Percentiles rank a stretch among this genome's conserved stretches.
Evolutionary conservation across 495 filamentous ascomycete genomes (phyloP).

Genomic region (Neurospora sp.): DNA sequence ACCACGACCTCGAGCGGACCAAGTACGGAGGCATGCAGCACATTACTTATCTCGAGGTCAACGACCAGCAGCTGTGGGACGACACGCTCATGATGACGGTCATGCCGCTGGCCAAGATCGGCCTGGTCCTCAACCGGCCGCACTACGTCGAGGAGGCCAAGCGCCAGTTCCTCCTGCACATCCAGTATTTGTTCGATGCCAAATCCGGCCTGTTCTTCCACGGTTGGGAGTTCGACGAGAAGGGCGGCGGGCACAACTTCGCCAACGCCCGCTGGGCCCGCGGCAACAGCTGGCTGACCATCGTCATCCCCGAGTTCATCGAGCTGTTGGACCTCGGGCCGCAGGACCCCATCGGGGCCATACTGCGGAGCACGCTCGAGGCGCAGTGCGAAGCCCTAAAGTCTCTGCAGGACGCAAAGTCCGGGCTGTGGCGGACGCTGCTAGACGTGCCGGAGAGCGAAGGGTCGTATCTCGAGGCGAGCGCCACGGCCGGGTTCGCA

Average conservation of each 20-base stretch:
- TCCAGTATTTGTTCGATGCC: constrained; percentile 62
- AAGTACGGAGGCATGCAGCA: constrained; percentile 66
- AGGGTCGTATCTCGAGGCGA: constrained; percentile 57
- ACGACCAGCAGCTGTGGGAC: constrained; percentile 65
- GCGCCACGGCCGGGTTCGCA: constrained; percentile 66
- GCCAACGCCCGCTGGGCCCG: constrained; percentile 60
- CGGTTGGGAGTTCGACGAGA: constrained; percentile 57
- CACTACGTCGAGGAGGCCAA: constrained; percentile 66
- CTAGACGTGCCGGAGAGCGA: constrained; percentile 48
- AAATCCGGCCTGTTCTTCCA: constrained; percentile 62
- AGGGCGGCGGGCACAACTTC: constrained; percentile 46
- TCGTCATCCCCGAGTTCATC: constrained; percentile 63
- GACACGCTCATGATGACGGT: constrained; percentile 79
- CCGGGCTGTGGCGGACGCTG: constrained; percentile 59
- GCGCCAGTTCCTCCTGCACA: constrained; percentile 59
- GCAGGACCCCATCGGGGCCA: constrained; percentile 49
- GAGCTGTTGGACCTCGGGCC: constrained; percentile 48
- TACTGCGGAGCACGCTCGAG: constrained; percentile 50
- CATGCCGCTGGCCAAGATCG: constrained; percentile 65
- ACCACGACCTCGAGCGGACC: constrained; percentile 59
- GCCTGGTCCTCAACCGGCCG: constrained; percentile 49
- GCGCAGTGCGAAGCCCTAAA: constrained; percentile 53
- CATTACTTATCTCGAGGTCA: constrained; percentile 53
- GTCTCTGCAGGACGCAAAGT: constrained; percentile 37
- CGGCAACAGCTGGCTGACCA: constrained; percentile 59